phyloP scores from a whole-genome alignment of 1,139 yeast species.

The Suhomyces chickasaworum region DNA sequence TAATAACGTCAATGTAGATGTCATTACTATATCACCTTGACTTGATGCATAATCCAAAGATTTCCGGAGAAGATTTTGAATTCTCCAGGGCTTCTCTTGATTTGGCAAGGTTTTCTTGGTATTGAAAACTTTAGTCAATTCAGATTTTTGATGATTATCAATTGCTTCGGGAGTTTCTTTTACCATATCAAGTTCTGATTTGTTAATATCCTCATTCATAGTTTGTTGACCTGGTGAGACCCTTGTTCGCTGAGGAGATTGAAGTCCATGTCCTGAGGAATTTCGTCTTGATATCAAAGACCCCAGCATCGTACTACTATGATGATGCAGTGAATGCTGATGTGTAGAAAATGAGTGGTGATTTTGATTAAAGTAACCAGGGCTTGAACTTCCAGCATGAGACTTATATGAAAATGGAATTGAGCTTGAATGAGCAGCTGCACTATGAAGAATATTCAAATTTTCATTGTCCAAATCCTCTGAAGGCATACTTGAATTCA shows the following conservation, averaged over 20 bases:
- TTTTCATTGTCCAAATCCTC: constrained; percentile 44
- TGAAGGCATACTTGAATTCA: constrained; percentile 10
- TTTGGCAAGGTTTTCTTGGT: constrained; percentile 15
- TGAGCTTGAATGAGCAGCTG: constrained; percentile 20
- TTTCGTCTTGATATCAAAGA: constrained; percentile 28
- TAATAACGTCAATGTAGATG: constrained; percentile 60
- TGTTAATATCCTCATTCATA: constrained; percentile 6
- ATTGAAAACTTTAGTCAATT: constrained; percentile 34
- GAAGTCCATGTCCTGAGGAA: constrained; percentile 17
- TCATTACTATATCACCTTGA: constrained; percentile 68
- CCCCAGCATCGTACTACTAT: constrained; percentile 16
- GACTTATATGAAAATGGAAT: constrained; percentile 9
- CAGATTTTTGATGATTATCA: constrained; percentile 22
- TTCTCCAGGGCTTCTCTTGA: constrained; percentile 34
- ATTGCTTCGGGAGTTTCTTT: constrained; percentile 13
- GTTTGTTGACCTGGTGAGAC: constrained; percentile 12
- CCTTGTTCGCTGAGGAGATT: constrained; percentile 9
- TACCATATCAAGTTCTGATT: constrained; percentile 16
- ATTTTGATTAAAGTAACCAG: constrained; percentile 18
- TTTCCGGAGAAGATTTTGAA: constrained; percentile 35
- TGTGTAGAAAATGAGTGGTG: constrained; percentile 7
- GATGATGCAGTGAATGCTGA: constrained; percentile 6
- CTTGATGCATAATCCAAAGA: constrained; percentile 55
- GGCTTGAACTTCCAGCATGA: constrained; percentile 16
- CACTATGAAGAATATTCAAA: constrained; percentile 41